Base-by-base conservation (phyloP, 192 early-diverging fungal species). In the Cladochytrium replicatum region DNA sequence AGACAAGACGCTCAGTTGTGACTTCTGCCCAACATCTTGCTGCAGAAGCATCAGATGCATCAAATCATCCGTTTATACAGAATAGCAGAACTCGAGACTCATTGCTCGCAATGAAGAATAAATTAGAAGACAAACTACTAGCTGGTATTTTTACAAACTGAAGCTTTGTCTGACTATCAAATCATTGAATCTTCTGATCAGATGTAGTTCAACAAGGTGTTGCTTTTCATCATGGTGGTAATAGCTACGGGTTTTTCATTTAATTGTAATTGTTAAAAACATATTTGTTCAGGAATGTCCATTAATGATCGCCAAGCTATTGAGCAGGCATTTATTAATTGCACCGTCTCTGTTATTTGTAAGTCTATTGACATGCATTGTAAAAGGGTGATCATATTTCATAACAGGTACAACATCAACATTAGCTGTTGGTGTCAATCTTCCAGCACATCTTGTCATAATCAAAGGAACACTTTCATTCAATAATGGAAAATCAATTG, bases 401-500 rank as follows among this genome's bases (percentile, higher is more conserved):
- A 3, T 24, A 30, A 29, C 59, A 83, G 77, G 75, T 52, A 75
- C 81, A 0, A 88, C 86, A 0, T 75, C 80, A 1, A 86, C 86
- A 0, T 66, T 88, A 1, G 83, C 81, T n/a, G 74, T 83, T 11
- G 86, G 86, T 11, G 72, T 88, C 21, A 88, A 88, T 46, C 55
- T 86, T 32, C 86, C 86, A n/a, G 84, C 82, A 1, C 70, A 74
- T 32, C 63, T 83, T 11, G 82, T 85, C 6, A 72, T 87, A 25
- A 64, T 87, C 34, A 87, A 87, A 52, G 77, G 76, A 9, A 84
- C 82, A 0, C 44, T 42, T 52, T 68, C 60, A 19, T 62, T 61
- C n/a, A 53, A 64, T 21, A 61, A 43, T 29, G 60, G 57, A 8
- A 67, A 65, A 24, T 60, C 60, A 32, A 34, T 24, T 0, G 72